Percentiles rank a stretch among this genome's conserved stretches.
Conservation (phyloP, 768 basidiomycete species). For the Serendipita vermifera region DNA sequence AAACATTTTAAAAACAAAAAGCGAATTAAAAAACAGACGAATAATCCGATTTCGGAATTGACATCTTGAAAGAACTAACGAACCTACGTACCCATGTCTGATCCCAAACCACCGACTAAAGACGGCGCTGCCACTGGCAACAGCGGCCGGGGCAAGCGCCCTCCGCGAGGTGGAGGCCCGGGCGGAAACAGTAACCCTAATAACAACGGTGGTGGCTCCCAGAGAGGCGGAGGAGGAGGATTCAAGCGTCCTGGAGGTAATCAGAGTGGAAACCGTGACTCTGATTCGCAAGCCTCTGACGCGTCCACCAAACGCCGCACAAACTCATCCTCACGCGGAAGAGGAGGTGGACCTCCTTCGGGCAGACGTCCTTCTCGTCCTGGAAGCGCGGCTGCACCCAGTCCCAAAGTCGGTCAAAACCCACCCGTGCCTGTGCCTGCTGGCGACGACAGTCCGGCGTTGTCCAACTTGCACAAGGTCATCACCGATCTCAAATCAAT, state of each 20-base stretch:
- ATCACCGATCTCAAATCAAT: constrained; percentile 88
- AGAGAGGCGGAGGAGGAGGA: constrained; percentile 7
- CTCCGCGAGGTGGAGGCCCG: neutral
- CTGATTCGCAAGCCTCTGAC: constrained; percentile 5
- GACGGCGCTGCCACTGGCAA: constrained; percentile 9
- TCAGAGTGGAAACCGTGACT: constrained; percentile 9
- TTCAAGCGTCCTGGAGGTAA: neutral
- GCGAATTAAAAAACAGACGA: constrained; percentile 10
- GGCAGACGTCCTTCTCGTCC: constrained; percentile 10
- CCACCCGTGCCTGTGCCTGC: constrained; percentile 3
- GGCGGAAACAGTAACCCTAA: neutral
- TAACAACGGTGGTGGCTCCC: neutral
- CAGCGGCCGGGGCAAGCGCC: too few species aligned
- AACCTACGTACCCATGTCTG: constrained; percentile 12
- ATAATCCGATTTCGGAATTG: neutral
- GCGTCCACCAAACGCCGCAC: constrained; percentile 6
- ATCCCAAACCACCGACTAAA: constrained; percentile 7
- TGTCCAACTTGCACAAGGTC: constrained; percentile 81
- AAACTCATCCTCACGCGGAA: constrained; percentile 4
- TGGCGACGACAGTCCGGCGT: constrained; percentile 48
- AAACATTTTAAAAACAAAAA: constrained; percentile 5
- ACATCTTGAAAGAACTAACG: constrained; percentile 8
- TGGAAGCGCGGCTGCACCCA: constrained; percentile 12
- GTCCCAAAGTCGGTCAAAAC: neutral
- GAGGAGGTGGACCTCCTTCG: constrained; percentile 2